Evolutionary conservation across 768 basidiomycete species (phyloP), one percentile per base, ranked within the genome.

Genomic region (Exsudoporus frostii): DNA sequence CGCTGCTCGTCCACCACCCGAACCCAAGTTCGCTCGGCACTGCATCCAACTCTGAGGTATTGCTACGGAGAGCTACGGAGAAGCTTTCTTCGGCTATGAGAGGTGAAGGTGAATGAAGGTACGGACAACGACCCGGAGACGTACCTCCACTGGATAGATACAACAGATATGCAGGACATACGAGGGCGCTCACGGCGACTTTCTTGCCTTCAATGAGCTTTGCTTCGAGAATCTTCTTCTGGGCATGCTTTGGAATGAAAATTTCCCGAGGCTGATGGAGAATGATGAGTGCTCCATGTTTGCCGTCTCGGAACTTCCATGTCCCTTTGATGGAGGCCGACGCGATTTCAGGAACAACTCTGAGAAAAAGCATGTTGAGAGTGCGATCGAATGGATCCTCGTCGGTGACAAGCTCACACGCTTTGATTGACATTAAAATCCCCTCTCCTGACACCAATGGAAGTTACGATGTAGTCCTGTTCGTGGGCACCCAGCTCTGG

Each of bases 241-340:
- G 53, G 7, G 65, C 51, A 6, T 54, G 1, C 14, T 45, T 54
- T 1, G 50, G 60, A 36, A 69, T 29, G 22, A 58, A 58, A 2
- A 49, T 51, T 33, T 50, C 62, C n/a, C 62, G 60, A 25, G 68
- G 70, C 15, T 22, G 17, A 24, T 54, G 46, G 57, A 71, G 61
- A 34, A 68, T 65, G 37, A 71, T 32, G 43, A 71, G 56, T n/a
- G 66, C 68, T 15, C 68, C 68, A 4, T 62, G 63, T 46, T 51
- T 60, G 9, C 42, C 37, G 6, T 33, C 19, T 25, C 48, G 58
- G 52, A 68, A 71, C 48, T 52, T 52, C 69, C 69, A n/a, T n/a
- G n/a, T n/a, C n/a, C 68, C 67, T 32, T 62, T 68, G 49, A 71
- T 57, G 27, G 68, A 61, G 9, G 70, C 65, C 6, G 65, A 38